phyloP scores from a whole-genome alignment of 768 basidiomycete genomes.

The Suillus plorans region DNA sequence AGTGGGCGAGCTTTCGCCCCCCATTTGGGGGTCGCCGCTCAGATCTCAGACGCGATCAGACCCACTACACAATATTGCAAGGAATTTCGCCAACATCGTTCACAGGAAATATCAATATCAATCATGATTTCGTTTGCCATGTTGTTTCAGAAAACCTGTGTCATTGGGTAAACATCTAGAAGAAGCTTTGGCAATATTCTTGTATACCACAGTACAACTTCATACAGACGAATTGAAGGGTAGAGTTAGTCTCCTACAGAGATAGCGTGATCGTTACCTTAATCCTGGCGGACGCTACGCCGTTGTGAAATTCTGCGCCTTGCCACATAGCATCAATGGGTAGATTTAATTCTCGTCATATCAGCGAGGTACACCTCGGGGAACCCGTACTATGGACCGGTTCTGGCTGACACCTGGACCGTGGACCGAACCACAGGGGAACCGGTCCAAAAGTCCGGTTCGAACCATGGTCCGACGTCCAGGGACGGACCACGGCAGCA shows the following conservation, averaged over 20 bases:
- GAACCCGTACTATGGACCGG: too few relatives aligned
- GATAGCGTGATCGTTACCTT: conserved; percentile 35
- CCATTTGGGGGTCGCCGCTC: neutral
- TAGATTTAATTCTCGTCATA: neutral
- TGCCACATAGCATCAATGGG: conserved; percentile 1
- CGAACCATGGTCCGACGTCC: too few relatives aligned
- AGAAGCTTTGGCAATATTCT: conserved; percentile 29
- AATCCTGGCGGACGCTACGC: conserved; percentile 51
- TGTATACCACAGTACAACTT: conserved; percentile 46
- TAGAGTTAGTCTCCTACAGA: neutral
- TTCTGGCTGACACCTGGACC: too few relatives aligned
- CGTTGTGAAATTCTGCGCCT: conserved; percentile 60
- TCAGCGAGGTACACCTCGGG: too few relatives aligned
- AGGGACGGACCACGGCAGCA: too few relatives aligned
- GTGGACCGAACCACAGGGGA: too few relatives aligned
- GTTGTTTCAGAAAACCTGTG: conserved; percentile 41
- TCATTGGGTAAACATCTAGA: conserved; percentile 48
- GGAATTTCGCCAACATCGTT: too few relatives aligned
- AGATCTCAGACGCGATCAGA: too few relatives aligned
- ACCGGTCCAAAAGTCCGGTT: too few relatives aligned
- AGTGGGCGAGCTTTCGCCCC: neutral
- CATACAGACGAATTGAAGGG: conserved; percentile 46
- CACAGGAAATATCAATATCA: conserved; percentile 25
- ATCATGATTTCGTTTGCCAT: conserved; percentile 42
- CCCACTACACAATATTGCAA: too few relatives aligned